Evolutionary conservation across 352 stramenopile species (phyloP).

Genomic region (Thalassiosira mediterranea): DNA sequence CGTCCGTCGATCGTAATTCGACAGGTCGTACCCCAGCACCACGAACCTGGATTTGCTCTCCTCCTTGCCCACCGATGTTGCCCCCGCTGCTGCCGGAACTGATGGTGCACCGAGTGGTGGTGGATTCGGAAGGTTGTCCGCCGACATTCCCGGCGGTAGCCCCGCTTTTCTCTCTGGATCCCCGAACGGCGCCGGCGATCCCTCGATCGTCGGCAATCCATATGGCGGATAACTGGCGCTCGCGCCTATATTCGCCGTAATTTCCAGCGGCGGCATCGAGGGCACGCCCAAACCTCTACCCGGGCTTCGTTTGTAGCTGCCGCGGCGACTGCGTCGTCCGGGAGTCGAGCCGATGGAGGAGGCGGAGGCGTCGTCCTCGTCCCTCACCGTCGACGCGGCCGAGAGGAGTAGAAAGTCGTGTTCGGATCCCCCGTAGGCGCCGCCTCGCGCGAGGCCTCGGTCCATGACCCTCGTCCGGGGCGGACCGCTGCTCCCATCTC

Average conservation of each 20-base stretch:
- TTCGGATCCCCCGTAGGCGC: slow-evolving; percentile 28
- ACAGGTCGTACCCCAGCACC: slow-evolving; percentile 77
- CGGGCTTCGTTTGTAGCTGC: background rate
- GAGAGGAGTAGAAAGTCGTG: slow-evolving; percentile 22
- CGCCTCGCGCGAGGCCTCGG: background rate
- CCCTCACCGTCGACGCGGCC: background rate
- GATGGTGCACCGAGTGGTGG: background rate
- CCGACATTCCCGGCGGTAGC: background rate
- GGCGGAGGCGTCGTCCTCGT: background rate
- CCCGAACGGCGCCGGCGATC: slow-evolving; percentile 1
- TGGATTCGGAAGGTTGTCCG: background rate
- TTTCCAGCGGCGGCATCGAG: background rate
- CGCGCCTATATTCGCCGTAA: background rate
- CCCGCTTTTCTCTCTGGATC: background rate
- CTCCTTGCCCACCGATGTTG: too few species aligned
- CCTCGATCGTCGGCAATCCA: slow-evolving; percentile 30
- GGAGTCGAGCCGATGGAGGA: background rate
- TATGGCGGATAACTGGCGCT: slow-evolving; percentile 6
- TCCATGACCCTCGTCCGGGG: background rate
- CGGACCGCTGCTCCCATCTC: background rate
- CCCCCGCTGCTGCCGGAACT: background rate
- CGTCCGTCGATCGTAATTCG: slow-evolving; percentile 42
- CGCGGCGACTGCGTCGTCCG: background rate
- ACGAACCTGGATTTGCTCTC: slow-evolving; percentile 43
- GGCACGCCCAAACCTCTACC: background rate